Base-by-base conservation (phyloP, 2,329 filamentous ascomycete genomes). In the Plenodomus lindquistii region DNA sequence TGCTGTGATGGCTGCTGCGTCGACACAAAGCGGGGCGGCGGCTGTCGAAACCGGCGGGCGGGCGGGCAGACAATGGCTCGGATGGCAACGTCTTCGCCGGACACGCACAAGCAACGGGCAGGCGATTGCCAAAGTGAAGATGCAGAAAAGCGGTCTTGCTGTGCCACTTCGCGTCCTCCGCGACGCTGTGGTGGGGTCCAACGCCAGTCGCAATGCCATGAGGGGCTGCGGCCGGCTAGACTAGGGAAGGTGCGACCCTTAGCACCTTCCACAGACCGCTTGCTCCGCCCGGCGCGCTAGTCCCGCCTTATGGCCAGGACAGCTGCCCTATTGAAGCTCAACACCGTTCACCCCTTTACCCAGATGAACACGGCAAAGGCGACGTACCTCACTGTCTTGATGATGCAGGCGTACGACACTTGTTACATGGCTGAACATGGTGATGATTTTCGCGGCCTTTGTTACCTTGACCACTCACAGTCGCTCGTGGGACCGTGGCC, bases 1-100 rank as follows among this genome's bases (percentile, higher is more conserved):
- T 58, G 53, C 42, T 52, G 58, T 60, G 62, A 67, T 58, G 61
- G 56, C 42, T 48, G 44, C 27, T 43, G 52, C 47, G 43, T 42
- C 45, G 41, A 50, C 44, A 54, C 49, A 55, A 57, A 50, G 53
- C 53, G 50, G 48, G 46, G 50, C 46, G 59, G 60, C 56, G 49
- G 52, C 54, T 55, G 51, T 55, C 43, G 54, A 59, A 52, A 57
- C 49, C 46, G 50, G 44, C 42, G 35, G 35, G 54, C 42, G 49
- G 53, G n/a, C n/a, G n/a, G 27, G 27, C 27, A 8, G 27, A 31
- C 27, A 31, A 31, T 31, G 27, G 27, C 27, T 52, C 38, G 45
- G 45, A 42, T 46, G 38, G 53, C 54, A 56, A 48, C 47, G 18
- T 56, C 56, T 55, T 59, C 49, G 52, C 49, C 44, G 46, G 49